These are phyloP conservation scores for Hypoxylon sp. DNA, from an alignment of 2,329 filamentous ascomycete species.

Conservation along the genomic window DNA sequence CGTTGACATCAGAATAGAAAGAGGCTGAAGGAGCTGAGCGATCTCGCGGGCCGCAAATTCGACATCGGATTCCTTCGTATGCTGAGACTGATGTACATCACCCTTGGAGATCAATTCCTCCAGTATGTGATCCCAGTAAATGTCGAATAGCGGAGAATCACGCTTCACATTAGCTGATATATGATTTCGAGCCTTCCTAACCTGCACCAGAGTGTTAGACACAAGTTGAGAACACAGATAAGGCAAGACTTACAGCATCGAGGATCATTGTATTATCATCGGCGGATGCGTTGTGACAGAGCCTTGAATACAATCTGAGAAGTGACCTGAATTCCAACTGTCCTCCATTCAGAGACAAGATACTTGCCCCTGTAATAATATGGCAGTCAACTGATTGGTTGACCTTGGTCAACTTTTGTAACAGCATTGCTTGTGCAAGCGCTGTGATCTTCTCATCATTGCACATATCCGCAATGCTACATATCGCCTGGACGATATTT, in stretches of 20 bases:
- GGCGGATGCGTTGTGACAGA: conserved; percentile 80
- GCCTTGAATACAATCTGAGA: conserved; percentile 84
- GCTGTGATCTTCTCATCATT: conserved; percentile 94
- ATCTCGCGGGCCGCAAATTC: conserved; percentile 90
- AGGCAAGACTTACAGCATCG: conserved; percentile 73
- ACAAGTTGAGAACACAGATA: background rate
- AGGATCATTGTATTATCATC: conserved; percentile 78
- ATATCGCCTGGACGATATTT: conserved; percentile 95
- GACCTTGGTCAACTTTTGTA: conserved; percentile 95
- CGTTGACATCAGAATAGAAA: conserved; percentile 85
- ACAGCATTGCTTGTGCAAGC: conserved; percentile 91
- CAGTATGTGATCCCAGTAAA: conserved; percentile 87
- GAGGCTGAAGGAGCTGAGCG: conserved; percentile 84
- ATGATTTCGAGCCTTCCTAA: conserved; percentile 83
- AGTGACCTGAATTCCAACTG: conserved; percentile 87
- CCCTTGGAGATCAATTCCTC: conserved; percentile 92
- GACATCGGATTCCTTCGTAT: conserved; percentile 82
- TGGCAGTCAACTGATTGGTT: conserved; percentile 84
- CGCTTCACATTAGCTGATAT: conserved; percentile 79
- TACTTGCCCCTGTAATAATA: conserved; percentile 86
- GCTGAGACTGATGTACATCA: conserved; percentile 82
- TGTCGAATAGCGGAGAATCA: conserved; percentile 81
- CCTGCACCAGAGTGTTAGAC: conserved; percentile 55
- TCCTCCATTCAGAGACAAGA: conserved; percentile 82
- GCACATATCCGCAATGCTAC: conserved; percentile 85